A percentile compares a stretch with the other conserved stretches of the same genome.
Conservation (phyloP, 495 filamentous ascomycete genomes). For the Penicillium verhagenii region DNA sequence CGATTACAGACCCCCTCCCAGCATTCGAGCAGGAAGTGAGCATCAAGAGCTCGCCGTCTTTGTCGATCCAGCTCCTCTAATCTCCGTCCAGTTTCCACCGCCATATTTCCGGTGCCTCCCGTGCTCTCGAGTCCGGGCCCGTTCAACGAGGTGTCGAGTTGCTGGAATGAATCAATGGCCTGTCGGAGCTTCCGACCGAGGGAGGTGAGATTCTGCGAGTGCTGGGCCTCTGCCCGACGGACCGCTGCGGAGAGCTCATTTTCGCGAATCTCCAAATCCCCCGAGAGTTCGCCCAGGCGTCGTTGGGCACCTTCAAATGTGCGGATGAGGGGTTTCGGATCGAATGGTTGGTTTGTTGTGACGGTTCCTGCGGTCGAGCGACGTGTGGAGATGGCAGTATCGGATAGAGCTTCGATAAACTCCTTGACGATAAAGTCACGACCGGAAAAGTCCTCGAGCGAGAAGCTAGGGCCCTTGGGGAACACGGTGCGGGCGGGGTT, state of each 20-base stretch:
- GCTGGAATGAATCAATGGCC: constrained; percentile 86
- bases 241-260: constrained; percentile 88
- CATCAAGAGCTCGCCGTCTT: constrained; percentile 83
- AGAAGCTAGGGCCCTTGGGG: constrained; percentile 76
- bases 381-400: constrained; percentile 75
- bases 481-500: constrained; percentile 61
- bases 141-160: constrained; percentile 76
- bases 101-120: constrained; percentile 87
- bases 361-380: constrained; percentile 52
- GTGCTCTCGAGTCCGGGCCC: constrained; percentile 50
- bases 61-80: constrained; percentile 94
- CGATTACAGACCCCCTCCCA: constrained; percentile 90
- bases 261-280: constrained; percentile 80
- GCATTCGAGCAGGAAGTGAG: constrained; percentile 91
- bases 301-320: constrained; percentile 87
- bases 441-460: constrained; percentile 80
- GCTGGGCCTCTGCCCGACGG: constrained; percentile 86
- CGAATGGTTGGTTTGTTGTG: constrained; percentile 73
- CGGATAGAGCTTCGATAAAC: constrained; percentile 91
- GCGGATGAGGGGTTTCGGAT: constrained; percentile 95
- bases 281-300: constrained; percentile 75
- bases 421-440: constrained; percentile 96
- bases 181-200: constrained; percentile 85
- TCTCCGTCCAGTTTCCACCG: constrained; percentile 91
- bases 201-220: constrained; percentile 82